These are phyloP conservation scores for Calonectria pseudoreteaudii DNA, from an alignment of 2,329 filamentous ascomycete species.

Conservation along the genomic window DNA sequence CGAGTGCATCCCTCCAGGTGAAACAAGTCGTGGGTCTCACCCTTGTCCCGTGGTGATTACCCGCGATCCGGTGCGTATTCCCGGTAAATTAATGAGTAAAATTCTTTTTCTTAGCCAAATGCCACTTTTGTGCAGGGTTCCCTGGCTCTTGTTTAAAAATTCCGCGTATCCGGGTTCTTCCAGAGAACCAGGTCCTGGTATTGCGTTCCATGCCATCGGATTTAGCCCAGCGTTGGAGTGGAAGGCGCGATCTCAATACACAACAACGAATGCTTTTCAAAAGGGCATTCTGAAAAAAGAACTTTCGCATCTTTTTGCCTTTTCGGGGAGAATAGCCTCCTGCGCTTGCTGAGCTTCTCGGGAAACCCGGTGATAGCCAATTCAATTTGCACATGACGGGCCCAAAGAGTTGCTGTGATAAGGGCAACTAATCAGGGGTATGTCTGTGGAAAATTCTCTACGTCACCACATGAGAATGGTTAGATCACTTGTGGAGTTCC, in stretches of 20 bases:
- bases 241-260: conserved; percentile 29
- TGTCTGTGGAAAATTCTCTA: conserved; percentile 36
- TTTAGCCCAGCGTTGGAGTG: neutral
- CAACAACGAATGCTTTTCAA: conserved; percentile 35
- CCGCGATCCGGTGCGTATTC: neutral
- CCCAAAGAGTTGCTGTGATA: conserved; percentile 28
- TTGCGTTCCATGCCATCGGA: neutral
- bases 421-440: conserved; percentile 35
- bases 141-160: no score
- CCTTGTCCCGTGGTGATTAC: neutral
- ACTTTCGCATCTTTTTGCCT: conserved; percentile 39
- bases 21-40: neutral
- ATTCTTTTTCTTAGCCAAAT: neutral
- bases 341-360: conserved; percentile 24
- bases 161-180: neutral
- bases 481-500: conserved; percentile 22
- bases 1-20: neutral
- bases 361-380: conserved; percentile 9
- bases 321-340: conserved; percentile 11
- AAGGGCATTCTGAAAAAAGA: conserved; percentile 24
- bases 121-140: neutral
- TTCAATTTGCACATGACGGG: conserved; percentile 31
- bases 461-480: conserved; percentile 26
- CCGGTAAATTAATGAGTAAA: neutral
- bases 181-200: neutral